Base-by-base conservation (phyloP, 2,329 filamentous ascomycete genomes). In the Parascedosporium putredinis region DNA sequence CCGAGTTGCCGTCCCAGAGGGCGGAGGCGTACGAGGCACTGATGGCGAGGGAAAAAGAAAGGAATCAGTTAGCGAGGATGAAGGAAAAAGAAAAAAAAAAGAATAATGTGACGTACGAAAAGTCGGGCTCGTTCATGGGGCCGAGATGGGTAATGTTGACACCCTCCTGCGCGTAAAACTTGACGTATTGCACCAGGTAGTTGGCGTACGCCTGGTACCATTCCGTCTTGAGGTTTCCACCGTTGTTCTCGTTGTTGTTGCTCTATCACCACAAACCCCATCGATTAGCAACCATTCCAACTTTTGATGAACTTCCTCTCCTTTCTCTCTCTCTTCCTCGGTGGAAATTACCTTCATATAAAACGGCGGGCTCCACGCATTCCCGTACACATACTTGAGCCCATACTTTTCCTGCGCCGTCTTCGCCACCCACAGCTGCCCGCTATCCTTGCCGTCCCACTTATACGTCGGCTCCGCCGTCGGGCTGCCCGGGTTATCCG, bases 401-500 rank as follows among this genome's bases (percentile, higher is more conserved):
- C 66, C 66, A 38, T 68, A 67, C 31, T 46, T 53, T 20, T 57
- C 56, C 33, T 64, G 57, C 1, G 74, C 75, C 57, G 74, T 64
- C 59, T 78, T 65, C 6, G 69, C 68, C 34, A 79, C 63, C 60
- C 67, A 77, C 12, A 79, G 59, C 61, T 79, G 76, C 5, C 72
- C 71, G 10, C 62, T 60, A 50, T 76, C 70, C 47, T 72, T 67
- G 7, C 61, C 61, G 52, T 74, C 69, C 64, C 70, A 74, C 9
- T 60, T 57, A 50, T 75, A 76, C 9, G 63, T 57, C 1, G 71
- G 70, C 16, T 59, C 59, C 3, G 61, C 65, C 2, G 54, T 60
- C 1, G 72, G 67, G 3, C 62, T 62, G 2, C 72, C 71, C 1
- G 72, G 71, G 49, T 60, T 68, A 33, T 58, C 67, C 2, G 72